Percentiles rank a stretch among this genome's conserved stretches.
These are phyloP conservation scores for Arabidopsis hybrid DNA, from an alignment of 441 rosid species.

Conservation along the genomic window DNA sequence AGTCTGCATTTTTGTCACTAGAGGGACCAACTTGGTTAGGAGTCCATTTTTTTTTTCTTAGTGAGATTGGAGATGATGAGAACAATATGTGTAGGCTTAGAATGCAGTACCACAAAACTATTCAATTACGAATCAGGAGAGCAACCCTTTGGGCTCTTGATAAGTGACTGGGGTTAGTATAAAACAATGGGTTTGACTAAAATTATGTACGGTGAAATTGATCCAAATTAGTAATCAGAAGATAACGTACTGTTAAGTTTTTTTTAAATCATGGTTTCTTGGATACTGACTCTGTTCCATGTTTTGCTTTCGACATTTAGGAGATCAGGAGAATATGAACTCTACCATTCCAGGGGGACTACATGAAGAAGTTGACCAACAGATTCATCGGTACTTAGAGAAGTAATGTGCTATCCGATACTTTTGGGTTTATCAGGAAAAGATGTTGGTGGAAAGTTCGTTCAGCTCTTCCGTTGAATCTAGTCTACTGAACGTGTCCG, in stretches of 20 bases:
- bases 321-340: constrained; percentile 13
- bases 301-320: constrained; percentile 34
- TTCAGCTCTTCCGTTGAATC: constrained; percentile 52
- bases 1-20: background rate
- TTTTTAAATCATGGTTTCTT: constrained; percentile 26
- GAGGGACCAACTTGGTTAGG: constrained; percentile 10
- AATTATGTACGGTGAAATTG: background rate
- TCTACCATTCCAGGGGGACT: constrained; percentile 3
- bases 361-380: constrained; percentile 24
- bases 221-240: constrained; percentile 25
- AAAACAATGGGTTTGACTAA: constrained; percentile 5
- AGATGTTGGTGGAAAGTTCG: constrained; percentile 52
- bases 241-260: background rate
- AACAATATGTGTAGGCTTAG: constrained; percentile 4
- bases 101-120: background rate
- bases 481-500: constrained; percentile 47
- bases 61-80: constrained; percentile 20
- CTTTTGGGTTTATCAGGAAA: constrained; percentile 48
- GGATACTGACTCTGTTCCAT: constrained; percentile 33
- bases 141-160: constrained; percentile 13
- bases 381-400: constrained; percentile 27
- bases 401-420: constrained; percentile 47
- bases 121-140: background rate
- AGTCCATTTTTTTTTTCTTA: constrained; percentile 8
- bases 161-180: background rate